A percentile compares a stretch with the other conserved stretches of the same genome.
Conservation (phyloP, 805 yeast species). For the Ogataea methanolica region DNA sequence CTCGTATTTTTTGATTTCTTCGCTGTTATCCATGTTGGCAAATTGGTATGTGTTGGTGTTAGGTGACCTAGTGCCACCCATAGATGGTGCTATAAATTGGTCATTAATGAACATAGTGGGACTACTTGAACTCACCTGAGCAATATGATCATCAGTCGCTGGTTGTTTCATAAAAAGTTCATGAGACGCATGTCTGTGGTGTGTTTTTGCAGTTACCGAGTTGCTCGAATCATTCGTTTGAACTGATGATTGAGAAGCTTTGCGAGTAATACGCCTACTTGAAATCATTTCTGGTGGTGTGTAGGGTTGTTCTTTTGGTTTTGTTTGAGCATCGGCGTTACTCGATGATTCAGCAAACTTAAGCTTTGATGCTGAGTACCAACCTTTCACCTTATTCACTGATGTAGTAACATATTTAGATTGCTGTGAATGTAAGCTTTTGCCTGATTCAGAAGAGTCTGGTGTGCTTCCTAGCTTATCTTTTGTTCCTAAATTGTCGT, state of each 20-base stretch:
- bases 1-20: background rate
- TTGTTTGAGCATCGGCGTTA: background rate
- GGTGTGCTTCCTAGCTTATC: background rate
- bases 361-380: constrained; percentile 55
- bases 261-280: constrained; percentile 35
- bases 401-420: constrained; percentile 24
- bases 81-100: background rate
- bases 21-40: background rate
- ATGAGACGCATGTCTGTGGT: background rate
- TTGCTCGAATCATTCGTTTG: background rate
- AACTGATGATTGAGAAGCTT: background rate
- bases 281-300: constrained; percentile 66
- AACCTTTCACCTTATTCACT: constrained; percentile 57
- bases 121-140: background rate
- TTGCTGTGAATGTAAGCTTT: background rate
- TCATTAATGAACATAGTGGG: constrained; percentile 2
- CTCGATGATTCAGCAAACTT: constrained; percentile 6
- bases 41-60: background rate
- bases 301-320: constrained; percentile 12
- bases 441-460: background rate
- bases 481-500: constrained; percentile 4
- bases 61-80: background rate
- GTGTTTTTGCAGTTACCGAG: background rate
- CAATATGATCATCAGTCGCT: background rate
- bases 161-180: background rate